A percentile compares a stretch with the other conserved stretches of the same genome.
phyloP scores from a whole-genome alignment of 2,329 filamentous ascomycete genomes.

The Pseudocercospora eumusae region DNA sequence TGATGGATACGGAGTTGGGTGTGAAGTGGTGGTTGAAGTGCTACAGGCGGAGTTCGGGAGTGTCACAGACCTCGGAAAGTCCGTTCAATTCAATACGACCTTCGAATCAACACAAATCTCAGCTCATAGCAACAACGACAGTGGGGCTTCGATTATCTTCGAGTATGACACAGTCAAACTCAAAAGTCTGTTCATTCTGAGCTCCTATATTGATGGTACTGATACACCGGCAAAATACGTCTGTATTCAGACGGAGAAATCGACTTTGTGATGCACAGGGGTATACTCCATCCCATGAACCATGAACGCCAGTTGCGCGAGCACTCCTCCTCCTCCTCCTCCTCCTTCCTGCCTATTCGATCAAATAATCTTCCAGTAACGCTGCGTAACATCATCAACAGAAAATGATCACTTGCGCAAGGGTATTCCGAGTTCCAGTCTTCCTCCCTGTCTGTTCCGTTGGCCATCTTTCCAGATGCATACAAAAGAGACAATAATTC shows the following conservation, averaged over 20 bases:
- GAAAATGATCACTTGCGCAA: constrained; percentile 7
- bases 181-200: constrained; percentile 4
- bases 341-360: constrained; percentile 1
- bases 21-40: not conserved
- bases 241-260: not conserved
- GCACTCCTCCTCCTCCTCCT: constrained; percentile 3
- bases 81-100: not conserved
- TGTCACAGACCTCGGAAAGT: not conserved
- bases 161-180: not conserved
- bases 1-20: not conserved
- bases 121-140: not conserved
- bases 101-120: not conserved
- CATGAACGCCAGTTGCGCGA: not conserved
- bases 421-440: constrained; percentile 8
- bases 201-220: constrained; percentile 8
- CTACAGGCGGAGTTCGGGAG: not conserved
- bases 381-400: constrained; percentile 15
- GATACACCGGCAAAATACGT: constrained; percentile 5
- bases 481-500: constrained; percentile 6
- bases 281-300: constrained; percentile 4
- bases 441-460: constrained; percentile 12
- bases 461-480: not conserved
- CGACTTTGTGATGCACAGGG: constrained; percentile 8
- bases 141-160: not conserved
- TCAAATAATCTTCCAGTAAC: constrained; percentile 7